Evolutionary conservation across 768 basidiomycete genomes (phyloP), one percentile per base, ranked within the genome.

Genomic region (Boletus coccyginus): DNA sequence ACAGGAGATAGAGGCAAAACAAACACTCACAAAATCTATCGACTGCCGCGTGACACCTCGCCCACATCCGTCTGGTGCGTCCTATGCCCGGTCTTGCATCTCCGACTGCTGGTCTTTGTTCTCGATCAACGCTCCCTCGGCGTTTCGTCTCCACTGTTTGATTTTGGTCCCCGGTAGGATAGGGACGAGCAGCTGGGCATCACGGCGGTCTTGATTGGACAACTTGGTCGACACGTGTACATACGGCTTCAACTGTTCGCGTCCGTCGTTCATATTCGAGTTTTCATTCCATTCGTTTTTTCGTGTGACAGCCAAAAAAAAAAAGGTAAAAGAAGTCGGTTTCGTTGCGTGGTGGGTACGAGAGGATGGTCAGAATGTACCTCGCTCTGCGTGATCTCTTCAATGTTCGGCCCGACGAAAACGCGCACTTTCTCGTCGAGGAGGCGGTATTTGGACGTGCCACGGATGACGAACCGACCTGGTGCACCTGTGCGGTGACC

Each of bases 401-500:
- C 77, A 33, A 90, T 70, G 16, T 83, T 78, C n/a, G 92, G 90
- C 24, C 91, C 89, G 39, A 95, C 84, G 59, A 87, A 93, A 48
- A 91, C 82, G 64, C 92, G 80, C 48, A 97, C 91, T 76, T 88
- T 79, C 69, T 88, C 86, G 66, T 96, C 90, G 53, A 92, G 62
- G 16, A 97, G 76, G 53, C 87, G 78, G 72, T 94, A 94, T 69
- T 94, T 91, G 41, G 87, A 79, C 65, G 86, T 85, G 41, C 92
- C 90, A 40, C 80, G 71, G 19, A 91, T 74, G 48, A 92, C 85
- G 71, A 93, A 90, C 69, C 87, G 84, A 70, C 94, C 92, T 19
- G 92, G 92, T 27, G 93, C 90, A 56, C 92, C 93, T 1, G 92
- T 95, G 44, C 93, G 84, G 67, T 82, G 86, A 24, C 90, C 90